Conservation (phyloP, 306 rosid genomes). For the Cucumis melo region DNA sequence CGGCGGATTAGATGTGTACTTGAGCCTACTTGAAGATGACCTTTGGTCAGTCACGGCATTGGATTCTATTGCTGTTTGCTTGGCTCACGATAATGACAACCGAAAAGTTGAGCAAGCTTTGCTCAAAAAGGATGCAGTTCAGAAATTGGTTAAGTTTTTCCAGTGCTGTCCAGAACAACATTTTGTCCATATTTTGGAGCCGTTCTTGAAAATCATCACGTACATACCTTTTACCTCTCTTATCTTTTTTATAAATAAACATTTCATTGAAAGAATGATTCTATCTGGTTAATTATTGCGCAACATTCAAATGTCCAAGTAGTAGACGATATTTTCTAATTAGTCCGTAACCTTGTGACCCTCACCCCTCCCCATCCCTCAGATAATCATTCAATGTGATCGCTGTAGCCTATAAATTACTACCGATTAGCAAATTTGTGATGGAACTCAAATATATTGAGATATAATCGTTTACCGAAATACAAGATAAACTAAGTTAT, state of each 20-base stretch:
- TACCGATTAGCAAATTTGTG: too few relatives aligned
- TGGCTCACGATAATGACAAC: conserved; percentile 91
- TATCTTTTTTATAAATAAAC: too few relatives aligned
- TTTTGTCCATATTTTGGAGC: conserved; percentile 93
- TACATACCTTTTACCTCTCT: conserved; percentile 11
- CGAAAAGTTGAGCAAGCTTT: conserved; percentile 91
- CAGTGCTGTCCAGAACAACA: conserved; percentile 91
- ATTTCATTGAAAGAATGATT: background rate
- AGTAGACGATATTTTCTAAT: background rate
- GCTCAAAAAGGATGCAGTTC: conserved; percentile 88
- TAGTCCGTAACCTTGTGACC: too few relatives aligned
- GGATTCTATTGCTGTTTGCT: conserved; percentile 93
- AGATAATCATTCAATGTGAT: background rate
- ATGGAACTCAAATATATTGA: too few relatives aligned
- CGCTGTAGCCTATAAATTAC: background rate
- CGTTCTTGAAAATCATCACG: conserved; percentile 98
- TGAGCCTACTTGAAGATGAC: conserved; percentile 93
- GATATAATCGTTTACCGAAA: too few relatives aligned
- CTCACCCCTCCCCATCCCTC: background rate
- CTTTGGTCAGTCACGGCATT: conserved; percentile 92
- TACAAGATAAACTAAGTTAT: too few relatives aligned
- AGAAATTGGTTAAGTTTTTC: conserved; percentile 92
- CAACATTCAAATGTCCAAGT: background rate
- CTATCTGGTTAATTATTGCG: background rate
- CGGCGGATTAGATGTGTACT: conserved; percentile 94